Base-by-base conservation (phyloP, 768 basidiomycete genomes). In the Mycena latifolia region DNA sequence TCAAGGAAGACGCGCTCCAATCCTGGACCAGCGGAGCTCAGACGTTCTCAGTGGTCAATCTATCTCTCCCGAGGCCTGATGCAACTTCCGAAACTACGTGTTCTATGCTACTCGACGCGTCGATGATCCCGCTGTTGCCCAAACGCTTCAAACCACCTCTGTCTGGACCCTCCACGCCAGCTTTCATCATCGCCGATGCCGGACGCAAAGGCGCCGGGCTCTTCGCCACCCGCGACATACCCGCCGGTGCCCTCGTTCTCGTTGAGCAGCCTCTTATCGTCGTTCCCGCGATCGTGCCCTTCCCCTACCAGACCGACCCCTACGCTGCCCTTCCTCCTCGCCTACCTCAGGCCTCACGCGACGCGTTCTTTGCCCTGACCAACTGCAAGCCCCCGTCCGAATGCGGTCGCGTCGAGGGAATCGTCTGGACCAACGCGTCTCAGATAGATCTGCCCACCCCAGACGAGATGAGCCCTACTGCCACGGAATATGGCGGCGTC, bases 341-440 rank as follows among this genome's bases (percentile, higher is more conserved):
- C 28, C 66, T 78, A 24, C 70, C 73, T 14, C 54, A 43, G 3
- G 45, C 48, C 47, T 55, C 66, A n/a, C 69, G 73, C 11, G 69
- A 69, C 11, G 65, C 67, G 25, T 61, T 77, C 37, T 66, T 72
- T 41, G 69, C 69, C 10, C 72, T 77, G 71, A 61, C 73, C 22
- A 76, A 78, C 27, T 73, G 77, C 63, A 71, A 77, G 48, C 61
- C 71, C 20, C 41, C 58, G 9, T 76, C 77, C 24, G 80, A 81
- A 55, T 82, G 78, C 48, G 75, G 74, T 33, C 56, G 67, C 10
- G 76, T 84, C 37, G 82, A 85, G 61, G 84, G 84, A 3, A 81
- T 84, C 28, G 76, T 78, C 3, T 75, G 78, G 4, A 85, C 84
- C 12, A 85, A 85, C 63, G 84, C 78, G 8, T 69, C 80, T 18